Conservation (phyloP, 257 asterid genomes). For the Gentiana dahurica region DNA sequence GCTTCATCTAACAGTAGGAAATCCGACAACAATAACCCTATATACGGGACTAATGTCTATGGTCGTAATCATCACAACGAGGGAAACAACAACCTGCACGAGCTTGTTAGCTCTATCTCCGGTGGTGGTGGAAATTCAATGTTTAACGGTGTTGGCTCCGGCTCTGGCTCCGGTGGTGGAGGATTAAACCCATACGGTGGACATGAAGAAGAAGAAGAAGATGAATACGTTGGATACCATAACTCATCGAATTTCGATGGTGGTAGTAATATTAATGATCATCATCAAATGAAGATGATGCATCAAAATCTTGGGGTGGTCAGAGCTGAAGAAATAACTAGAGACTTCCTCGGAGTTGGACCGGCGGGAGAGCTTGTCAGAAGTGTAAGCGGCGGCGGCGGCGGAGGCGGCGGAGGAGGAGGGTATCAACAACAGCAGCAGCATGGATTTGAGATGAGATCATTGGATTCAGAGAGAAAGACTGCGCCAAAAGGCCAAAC, state of each 20-base stretch:
- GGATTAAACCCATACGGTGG: constrained; percentile 15
- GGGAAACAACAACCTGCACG: constrained; percentile 28
- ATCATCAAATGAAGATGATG: constrained; percentile 16
- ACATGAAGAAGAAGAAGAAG: constrained; percentile 11
- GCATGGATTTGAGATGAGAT: constrained; percentile 21
- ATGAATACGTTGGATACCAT: constrained; percentile 7
- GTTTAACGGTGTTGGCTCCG: neutral
- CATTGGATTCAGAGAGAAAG: constrained; percentile 36
- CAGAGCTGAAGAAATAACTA: constrained; percentile 25
- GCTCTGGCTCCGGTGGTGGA: neutral
- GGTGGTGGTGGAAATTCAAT: constrained; percentile 2
- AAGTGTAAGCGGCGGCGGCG: constrained; percentile 24
- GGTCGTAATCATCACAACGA: constrained; percentile 6
- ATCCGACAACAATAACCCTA: constrained; percentile 3
- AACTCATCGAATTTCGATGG: neutral
- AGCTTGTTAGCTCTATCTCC: constrained; percentile 18
- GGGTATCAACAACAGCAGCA: constrained; percentile 22
- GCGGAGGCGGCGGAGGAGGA: constrained; percentile 24
- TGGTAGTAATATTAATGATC: constrained; percentile 8
- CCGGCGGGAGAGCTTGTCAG: constrained; percentile 48
- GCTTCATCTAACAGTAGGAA: constrained; percentile 15
- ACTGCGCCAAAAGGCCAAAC: constrained; percentile 16
- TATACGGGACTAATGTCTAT: constrained; percentile 19
- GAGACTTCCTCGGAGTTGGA: constrained; percentile 78
- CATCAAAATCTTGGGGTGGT: constrained; percentile 5